Evolutionary conservation across 768 basidiomycete genomes (phyloP).

Genomic region (Serendipita indica): DNA sequence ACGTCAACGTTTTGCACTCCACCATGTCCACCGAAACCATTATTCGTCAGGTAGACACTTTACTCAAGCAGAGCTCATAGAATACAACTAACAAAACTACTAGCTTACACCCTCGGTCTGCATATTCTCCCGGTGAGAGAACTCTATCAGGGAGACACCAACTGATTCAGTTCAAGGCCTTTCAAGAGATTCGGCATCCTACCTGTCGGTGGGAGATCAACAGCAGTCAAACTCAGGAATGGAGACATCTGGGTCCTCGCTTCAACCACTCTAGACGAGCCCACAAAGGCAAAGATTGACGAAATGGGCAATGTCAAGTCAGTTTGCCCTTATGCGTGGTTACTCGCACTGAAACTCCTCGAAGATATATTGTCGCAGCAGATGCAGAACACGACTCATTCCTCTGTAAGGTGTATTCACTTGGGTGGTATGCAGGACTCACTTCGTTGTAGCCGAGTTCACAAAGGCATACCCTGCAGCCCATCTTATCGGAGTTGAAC

Average conservation of each 20-base stretch:
- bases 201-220: constrained; percentile 13
- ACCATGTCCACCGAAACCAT: constrained; percentile 21
- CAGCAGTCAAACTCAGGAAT: constrained; percentile 20
- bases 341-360: neutral
- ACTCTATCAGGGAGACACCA: neutral
- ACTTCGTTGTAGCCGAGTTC: neutral
- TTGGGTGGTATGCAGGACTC: neutral
- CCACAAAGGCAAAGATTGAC: constrained; percentile 1
- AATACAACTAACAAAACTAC: constrained; percentile 6
- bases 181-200: constrained; percentile 22
- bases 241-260: constrained; percentile 10
- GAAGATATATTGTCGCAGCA: constrained; percentile 3
- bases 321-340: neutral
- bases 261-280: neutral
- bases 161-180: constrained; percentile 6
- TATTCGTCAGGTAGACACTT: constrained; percentile 30
- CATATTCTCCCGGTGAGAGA: constrained; percentile 46
- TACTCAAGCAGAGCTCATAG: neutral
- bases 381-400: constrained; percentile 4
- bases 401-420: neutral
- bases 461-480: constrained; percentile 10
- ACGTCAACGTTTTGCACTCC: neutral
- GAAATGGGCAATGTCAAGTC: constrained; percentile 8
- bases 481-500: neutral
- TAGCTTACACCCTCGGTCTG: constrained; percentile 41